phyloP scores from a whole-genome alignment of 129 eudicot genomes.

The Flaveria sonorensis region DNA sequence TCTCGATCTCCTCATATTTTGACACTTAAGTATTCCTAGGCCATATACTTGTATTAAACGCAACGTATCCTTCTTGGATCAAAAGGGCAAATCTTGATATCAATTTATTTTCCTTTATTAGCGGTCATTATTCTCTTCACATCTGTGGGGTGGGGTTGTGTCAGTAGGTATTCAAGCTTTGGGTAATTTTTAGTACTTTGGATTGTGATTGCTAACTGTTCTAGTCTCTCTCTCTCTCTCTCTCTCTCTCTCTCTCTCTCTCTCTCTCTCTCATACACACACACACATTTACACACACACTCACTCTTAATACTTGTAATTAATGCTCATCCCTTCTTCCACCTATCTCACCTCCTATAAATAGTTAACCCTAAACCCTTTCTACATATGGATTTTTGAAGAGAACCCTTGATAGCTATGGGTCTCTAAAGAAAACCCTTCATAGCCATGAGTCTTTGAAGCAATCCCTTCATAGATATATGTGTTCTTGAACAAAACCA shows the following conservation, averaged over 20 bases:
- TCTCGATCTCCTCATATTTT: slow-evolving; percentile 19
- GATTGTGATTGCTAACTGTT: slow-evolving; percentile 64
- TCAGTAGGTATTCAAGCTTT: slow-evolving; percentile 40
- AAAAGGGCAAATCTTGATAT: slow-evolving; percentile 39
- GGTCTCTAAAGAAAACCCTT: slow-evolving; percentile 21
- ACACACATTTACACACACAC: slow-evolving; percentile 8
- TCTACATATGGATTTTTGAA: slow-evolving; percentile 28
- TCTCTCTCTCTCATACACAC: slow-evolving; percentile 8
- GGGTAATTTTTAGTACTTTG: slow-evolving; percentile 35
- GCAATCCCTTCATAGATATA: neutral
- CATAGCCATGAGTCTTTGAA: neutral
- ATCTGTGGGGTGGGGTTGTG: slow-evolving; percentile 42
- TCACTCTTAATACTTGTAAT: slow-evolving; percentile 17
- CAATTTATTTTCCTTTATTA: slow-evolving; percentile 41
- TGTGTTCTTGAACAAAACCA: slow-evolving; percentile 4
- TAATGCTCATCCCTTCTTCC: slow-evolving; percentile 33
- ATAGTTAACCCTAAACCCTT: slow-evolving; percentile 38
- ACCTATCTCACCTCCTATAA: slow-evolving; percentile 25
- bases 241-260: slow-evolving; percentile 10
- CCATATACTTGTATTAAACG: slow-evolving; percentile 38
- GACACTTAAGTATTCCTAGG: slow-evolving; percentile 13
- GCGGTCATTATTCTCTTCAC: slow-evolving; percentile 39
- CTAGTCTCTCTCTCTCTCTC: slow-evolving; percentile 26
- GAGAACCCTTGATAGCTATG: slow-evolving; percentile 27
- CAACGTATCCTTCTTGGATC: slow-evolving; percentile 40